Evolutionary conservation across 2,329 filamentous ascomycete species (phyloP).

Genomic region (Bimuria novae-zelandiae): DNA sequence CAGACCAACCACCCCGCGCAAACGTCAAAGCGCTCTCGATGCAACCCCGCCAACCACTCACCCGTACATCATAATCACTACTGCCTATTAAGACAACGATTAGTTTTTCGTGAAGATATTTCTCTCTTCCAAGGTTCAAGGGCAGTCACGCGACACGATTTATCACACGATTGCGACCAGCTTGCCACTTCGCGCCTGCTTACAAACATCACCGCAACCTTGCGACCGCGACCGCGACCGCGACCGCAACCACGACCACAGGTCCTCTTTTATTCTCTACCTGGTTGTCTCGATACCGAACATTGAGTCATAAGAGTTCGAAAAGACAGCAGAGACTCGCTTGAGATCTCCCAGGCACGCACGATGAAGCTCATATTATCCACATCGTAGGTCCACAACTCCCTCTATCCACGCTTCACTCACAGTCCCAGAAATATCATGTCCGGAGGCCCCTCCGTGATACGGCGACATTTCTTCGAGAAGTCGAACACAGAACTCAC

Average conservation of each 20-base stretch:
- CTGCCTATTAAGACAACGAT: too few species aligned
- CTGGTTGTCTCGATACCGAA: too few species aligned
- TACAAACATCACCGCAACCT: neutral
- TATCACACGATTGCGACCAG: neutral
- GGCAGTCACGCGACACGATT: neutral
- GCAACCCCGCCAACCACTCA: constrained; percentile 7
- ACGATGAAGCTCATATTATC: constrained; percentile 86
- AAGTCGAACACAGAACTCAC: constrained; percentile 94
- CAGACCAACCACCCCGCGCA: constrained; percentile 15
- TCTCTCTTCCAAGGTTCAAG: too few species aligned
- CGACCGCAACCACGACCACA: too few species aligned
- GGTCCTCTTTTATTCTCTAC: too few species aligned
- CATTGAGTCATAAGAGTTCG: too few species aligned
- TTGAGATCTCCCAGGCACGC: too few species aligned
- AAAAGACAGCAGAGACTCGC: neutral
- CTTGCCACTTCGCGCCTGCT: neutral
- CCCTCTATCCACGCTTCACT: constrained; percentile 16
- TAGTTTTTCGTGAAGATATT: too few species aligned
- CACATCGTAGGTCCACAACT: constrained; percentile 69
- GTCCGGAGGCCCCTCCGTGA: constrained; percentile 79
- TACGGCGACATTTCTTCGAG: constrained; percentile 75
- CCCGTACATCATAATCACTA: neutral
- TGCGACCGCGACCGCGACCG: too few species aligned
- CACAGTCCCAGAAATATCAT: constrained; percentile 78
- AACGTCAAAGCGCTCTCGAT: constrained; percentile 17